Conservation (phyloP, 768 basidiomycete species). For the Hygrocybe coccinea region DNA sequence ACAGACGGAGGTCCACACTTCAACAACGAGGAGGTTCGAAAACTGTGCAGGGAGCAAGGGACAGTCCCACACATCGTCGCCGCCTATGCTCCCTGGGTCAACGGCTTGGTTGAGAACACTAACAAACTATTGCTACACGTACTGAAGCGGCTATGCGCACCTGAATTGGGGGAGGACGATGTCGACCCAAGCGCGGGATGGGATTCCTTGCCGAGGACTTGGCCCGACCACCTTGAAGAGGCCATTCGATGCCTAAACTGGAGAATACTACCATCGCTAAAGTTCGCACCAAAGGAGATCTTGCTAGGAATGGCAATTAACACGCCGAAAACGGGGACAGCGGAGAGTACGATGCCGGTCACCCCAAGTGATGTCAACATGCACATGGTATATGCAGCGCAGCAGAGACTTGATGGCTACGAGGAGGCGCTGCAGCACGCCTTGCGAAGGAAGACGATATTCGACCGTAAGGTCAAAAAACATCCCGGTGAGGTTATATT, state of each 20-base stretch:
- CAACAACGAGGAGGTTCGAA: conserved; percentile 27
- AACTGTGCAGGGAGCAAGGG: conserved; percentile 19
- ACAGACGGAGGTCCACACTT: conserved; percentile 36
- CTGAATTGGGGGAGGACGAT: conserved; percentile 25
- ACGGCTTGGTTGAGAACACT: conserved; percentile 31
- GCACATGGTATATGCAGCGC: conserved; percentile 28
- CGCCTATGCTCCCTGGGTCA: conserved; percentile 40
- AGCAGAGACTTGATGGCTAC: conserved; percentile 30
- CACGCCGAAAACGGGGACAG: neutral
- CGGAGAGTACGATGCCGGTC: neutral
- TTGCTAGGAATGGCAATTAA: neutral
- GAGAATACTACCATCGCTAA: neutral
- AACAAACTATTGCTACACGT: conserved; percentile 29
- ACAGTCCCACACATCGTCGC: conserved; percentile 1
- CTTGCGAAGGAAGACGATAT: conserved; percentile 19
- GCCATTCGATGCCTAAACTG: conserved; percentile 16
- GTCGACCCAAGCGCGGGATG: conserved; percentile 2
- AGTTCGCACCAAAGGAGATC: neutral
- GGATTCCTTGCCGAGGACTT: conserved; percentile 20
- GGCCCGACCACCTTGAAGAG: conserved; percentile 20
- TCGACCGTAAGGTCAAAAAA: conserved; percentile 16
- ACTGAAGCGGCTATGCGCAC: conserved; percentile 30
- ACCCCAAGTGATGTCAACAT: neutral
- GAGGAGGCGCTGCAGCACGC: conserved; percentile 22
- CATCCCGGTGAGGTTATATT: conserved; percentile 21